Percentiles rank a stretch among this genome's conserved stretches.
Conservation (phyloP, 768 basidiomycete species). For the Leccinum subgranulosum region DNA sequence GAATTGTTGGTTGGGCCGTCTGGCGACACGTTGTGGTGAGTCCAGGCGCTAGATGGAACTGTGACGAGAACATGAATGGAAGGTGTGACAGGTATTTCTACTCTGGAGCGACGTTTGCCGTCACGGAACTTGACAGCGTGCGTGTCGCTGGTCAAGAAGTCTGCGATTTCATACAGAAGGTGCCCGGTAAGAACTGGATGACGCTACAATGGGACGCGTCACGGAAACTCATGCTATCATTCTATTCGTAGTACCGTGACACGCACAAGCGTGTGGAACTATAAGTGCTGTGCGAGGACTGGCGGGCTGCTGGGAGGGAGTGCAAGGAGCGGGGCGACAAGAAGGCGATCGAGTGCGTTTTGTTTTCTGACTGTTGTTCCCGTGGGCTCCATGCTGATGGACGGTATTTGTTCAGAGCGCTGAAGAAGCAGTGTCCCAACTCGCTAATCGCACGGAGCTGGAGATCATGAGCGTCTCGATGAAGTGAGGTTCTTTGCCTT, state of each 20-base stretch:
- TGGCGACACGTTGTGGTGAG: conserved; percentile 82
- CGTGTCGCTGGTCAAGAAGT: conserved; percentile 74
- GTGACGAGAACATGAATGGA: conserved; percentile 3
- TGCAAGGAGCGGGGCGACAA: conserved; percentile 90
- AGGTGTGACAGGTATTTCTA: conserved; percentile 68
- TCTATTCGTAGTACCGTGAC: conserved; percentile 65
- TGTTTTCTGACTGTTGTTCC: not conserved
- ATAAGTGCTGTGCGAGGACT: conserved; percentile 88
- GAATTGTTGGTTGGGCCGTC: conserved; percentile 90
- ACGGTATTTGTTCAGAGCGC: conserved; percentile 43
- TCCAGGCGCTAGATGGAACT: conserved; percentile 1
- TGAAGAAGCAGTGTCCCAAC: conserved; percentile 75
- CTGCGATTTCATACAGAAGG: conserved; percentile 91
- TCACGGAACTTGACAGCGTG: conserved; percentile 88
- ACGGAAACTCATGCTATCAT: not conserved
- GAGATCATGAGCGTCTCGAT: conserved; percentile 62
- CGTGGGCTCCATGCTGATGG: not conserved
- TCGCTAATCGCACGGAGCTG: conserved; percentile 72
- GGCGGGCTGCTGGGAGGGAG: conserved; percentile 82
- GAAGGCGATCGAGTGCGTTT: conserved; percentile 75
- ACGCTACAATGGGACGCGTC: not conserved
- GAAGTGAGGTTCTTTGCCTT: conserved; percentile 50
- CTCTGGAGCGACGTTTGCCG: conserved; percentile 65
- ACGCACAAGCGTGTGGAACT: conserved; percentile 77
- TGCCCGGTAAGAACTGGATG: conserved; percentile 63